Percentiles rank a stretch among this genome's conserved stretches.
phyloP scores from a whole-genome alignment of 805 yeast species.

The Clavispora vitiphila region DNA sequence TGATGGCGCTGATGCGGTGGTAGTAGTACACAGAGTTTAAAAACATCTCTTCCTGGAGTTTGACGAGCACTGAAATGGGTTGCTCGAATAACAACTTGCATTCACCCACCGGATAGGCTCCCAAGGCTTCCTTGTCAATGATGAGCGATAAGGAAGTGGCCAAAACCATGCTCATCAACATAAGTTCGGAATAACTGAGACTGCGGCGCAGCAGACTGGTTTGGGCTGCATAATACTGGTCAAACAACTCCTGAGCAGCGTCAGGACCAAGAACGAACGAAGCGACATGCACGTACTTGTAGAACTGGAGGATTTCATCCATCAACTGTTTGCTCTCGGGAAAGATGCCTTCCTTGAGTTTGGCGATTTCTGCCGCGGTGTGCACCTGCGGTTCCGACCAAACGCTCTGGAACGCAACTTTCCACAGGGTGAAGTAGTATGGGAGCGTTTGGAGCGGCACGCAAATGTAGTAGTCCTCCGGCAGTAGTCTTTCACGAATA shows the following conservation, averaged over 20 bases:
- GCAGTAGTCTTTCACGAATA: slow-evolving; percentile 5
- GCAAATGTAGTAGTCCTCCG: slow-evolving; percentile 7
- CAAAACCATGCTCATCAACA: slow-evolving; percentile 28
- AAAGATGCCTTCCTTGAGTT: slow-evolving; percentile 6
- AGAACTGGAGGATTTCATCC: slow-evolving; percentile 21
- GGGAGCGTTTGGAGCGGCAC: slow-evolving; percentile 12
- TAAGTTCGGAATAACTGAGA: slow-evolving; percentile 27
- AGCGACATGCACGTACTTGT: slow-evolving; percentile 16
- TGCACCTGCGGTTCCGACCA: slow-evolving; percentile 10
- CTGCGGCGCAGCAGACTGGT: slow-evolving; percentile 9
- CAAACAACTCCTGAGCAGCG: slow-evolving; percentile 19
- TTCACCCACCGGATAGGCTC: too few species aligned
- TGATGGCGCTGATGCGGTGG: slow-evolving; percentile 43
- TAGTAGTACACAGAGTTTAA: slow-evolving; percentile 34
- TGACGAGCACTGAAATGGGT: slow-evolving; percentile 3
- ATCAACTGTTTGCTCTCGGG: slow-evolving; percentile 21
- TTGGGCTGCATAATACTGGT: slow-evolving; percentile 16
- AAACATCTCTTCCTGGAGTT: slow-evolving; percentile 11
- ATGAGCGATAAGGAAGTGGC: slow-evolving; percentile 4
- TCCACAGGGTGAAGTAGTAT: slow-evolving; percentile 16
- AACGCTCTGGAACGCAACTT: slow-evolving; percentile 6
- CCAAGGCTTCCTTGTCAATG: background rate
- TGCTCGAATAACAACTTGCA: background rate
- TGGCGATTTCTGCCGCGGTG: slow-evolving; percentile 7
- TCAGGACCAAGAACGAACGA: slow-evolving; percentile 15